Evolutionary conservation across 2,329 filamentous ascomycete genomes (phyloP).

Genomic region (Fusarium sp.): DNA sequence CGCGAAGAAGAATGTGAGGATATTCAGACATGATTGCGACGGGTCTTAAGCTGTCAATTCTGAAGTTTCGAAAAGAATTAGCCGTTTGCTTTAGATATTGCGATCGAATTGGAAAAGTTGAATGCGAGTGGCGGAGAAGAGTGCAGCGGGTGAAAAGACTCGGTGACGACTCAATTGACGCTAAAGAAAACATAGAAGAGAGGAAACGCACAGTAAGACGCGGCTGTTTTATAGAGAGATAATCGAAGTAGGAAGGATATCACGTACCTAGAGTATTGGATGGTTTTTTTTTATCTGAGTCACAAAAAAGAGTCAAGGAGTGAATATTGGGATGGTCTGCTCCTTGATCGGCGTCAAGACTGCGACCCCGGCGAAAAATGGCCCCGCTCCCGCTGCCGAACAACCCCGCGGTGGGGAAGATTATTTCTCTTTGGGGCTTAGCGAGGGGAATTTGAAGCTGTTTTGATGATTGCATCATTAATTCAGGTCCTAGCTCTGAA

Average conservation of each 20-base stretch:
- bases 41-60: slow-evolving; percentile 9
- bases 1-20: slow-evolving; percentile 62
- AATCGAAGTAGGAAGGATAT: background rate
- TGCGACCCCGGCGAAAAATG: slow-evolving; percentile 32
- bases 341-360: slow-evolving; percentile 31
- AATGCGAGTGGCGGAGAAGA: background rate
- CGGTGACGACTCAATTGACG: slow-evolving; percentile 4
- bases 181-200: background rate
- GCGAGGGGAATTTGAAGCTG: slow-evolving; percentile 15
- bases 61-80: slow-evolving; percentile 14
- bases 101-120: background rate
- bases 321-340: slow-evolving; percentile 7
- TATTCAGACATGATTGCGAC: slow-evolving; percentile 45
- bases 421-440: slow-evolving; percentile 10
- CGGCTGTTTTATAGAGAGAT: background rate
- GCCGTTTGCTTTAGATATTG: background rate
- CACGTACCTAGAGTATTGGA: slow-evolving; percentile 14
- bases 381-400: slow-evolving; percentile 38
- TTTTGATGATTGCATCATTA: slow-evolving; percentile 25
- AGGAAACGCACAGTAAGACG: background rate
- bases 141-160: slow-evolving; percentile 8
- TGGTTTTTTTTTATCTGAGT: slow-evolving; percentile 33
- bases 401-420: slow-evolving; percentile 20
- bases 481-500: slow-evolving; percentile 14
- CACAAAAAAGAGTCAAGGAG: slow-evolving; percentile 34